phyloP scores from a whole-genome alignment of 768 basidiomycete genomes.

The Lactifluus hygrophoroides region DNA sequence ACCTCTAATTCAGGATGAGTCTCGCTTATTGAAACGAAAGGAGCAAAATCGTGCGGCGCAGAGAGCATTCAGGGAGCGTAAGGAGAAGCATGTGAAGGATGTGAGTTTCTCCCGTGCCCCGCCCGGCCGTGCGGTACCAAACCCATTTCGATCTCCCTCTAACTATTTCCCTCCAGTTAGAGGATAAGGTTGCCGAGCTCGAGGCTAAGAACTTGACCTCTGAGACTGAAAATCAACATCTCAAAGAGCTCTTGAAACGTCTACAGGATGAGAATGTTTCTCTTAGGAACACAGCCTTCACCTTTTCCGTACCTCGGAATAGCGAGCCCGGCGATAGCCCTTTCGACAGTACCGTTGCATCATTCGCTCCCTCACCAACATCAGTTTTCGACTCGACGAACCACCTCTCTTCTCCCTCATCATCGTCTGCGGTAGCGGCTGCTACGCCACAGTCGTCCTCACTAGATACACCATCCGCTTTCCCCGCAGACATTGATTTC shows the following conservation, averaged over 20 bases:
- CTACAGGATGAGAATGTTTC: conserved; percentile 82
- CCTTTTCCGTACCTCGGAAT: conserved; percentile 62
- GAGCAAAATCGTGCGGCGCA: conserved; percentile 97
- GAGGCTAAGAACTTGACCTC: conserved; percentile 73
- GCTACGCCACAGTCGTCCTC: conserved; percentile 26
- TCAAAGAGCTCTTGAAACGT: conserved; percentile 75
- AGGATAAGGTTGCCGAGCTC: conserved; percentile 82
- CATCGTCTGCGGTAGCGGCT: conserved; percentile 20
- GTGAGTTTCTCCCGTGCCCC: conserved; percentile 42
- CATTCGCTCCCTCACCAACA: conserved; percentile 12
- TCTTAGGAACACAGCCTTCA: conserved; percentile 76
- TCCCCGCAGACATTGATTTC: conserved; percentile 41
- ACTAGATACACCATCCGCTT: conserved; percentile 23
- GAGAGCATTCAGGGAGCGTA: conserved; percentile 92
- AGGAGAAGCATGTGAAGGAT: conserved; percentile 96
- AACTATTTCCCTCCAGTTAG: conserved; percentile 46
- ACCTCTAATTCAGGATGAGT: conserved; percentile 47
- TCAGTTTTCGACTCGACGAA: conserved; percentile 2
- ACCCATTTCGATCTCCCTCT: conserved; percentile 4
- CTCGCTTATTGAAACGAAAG: conserved; percentile 77
- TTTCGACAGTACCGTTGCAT: conserved; percentile 14
- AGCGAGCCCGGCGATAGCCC: conserved; percentile 17
- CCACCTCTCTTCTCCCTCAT: conserved; percentile 14
- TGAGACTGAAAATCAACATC: conserved; percentile 75
- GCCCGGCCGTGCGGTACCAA: background rate